Base-by-base conservation (phyloP, 2,329 filamentous ascomycete species). In the Neopestalotiopsis clavispora region DNA sequence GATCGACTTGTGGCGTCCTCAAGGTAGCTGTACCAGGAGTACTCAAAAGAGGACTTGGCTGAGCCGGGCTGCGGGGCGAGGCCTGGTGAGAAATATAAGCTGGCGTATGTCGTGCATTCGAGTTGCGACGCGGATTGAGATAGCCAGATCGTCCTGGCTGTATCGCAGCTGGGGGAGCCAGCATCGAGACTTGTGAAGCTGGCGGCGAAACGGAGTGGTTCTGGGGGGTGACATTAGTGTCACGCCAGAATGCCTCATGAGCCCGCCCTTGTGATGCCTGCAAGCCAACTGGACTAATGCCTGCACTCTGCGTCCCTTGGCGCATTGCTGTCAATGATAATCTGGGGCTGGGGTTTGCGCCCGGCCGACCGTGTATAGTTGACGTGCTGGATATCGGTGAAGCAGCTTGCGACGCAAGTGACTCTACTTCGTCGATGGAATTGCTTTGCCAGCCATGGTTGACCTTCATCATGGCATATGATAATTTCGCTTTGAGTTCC, bases 401-500 rank as follows among this genome's bases (percentile, higher is more conserved):
- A 23, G 85, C 87, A 69, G 86, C 87, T 67, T 92, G 90, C 1
- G 92, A 93, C 10, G 92, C 89, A 56, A 94, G 82, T 61, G 88
- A 89, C 80, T 95, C 94, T 38, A 95, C 88, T 79, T 95, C 92
- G 67, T 92, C 90, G 69, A 96, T 89, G 20, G 90, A 90, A 71
- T 92, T 90, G 64, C 91, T 87, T 80, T 97, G 92, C 92, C 94
- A 96, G 69, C 94, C 94, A 77, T 97, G 91, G 78, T 94, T 94
- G 56, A 98, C 92, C 80, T 97, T 98, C 77, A 97, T 88, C 88
- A 97, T 96, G 72, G 95, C 95, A 80, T 98, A 98, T 6, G 94
- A 94, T 34, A 98, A 86, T 75, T 94, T 92, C 65, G 94, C 91
- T 77, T 91, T 92, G 66, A 98, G 86, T 77, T 95, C 92, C 67